phyloP scores from a whole-genome alignment of 2,329 filamentous ascomycete genomes.

The Fusarium tanahbumbuense region DNA sequence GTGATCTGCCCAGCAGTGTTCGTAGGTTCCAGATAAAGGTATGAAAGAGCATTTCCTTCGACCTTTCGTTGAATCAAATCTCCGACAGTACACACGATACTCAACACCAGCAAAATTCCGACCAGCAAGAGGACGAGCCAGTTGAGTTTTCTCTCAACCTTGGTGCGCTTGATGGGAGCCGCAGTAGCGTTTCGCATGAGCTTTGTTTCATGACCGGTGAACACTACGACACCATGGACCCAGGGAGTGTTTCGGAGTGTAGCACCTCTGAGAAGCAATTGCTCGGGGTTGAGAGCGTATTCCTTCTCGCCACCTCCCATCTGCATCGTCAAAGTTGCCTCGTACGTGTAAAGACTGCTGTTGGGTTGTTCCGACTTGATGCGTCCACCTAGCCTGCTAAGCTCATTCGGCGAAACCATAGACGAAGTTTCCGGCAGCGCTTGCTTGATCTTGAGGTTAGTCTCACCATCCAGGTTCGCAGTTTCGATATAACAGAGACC shows the following conservation, averaged over 20 bases:
- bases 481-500: constrained; percentile 99
- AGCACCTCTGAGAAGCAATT: constrained; percentile 90
- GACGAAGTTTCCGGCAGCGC: constrained; percentile 90
- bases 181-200: constrained; percentile 98
- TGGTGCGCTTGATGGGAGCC: constrained; percentile 96
- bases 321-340: constrained; percentile 93
- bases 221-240: constrained; percentile 96
- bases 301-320: constrained; percentile 94
- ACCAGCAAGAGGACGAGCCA: constrained; percentile 91
- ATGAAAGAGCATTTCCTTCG: constrained; percentile 71
- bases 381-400: constrained; percentile 86
- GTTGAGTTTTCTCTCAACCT: constrained; percentile 94
- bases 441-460: constrained; percentile 99
- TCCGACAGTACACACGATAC: constrained; percentile 89
- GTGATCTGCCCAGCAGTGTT: constrained; percentile 67
- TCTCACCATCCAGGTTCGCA: constrained; percentile 96
- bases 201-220: constrained; percentile 94
- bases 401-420: constrained; percentile 86
- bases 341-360: constrained; percentile 97
- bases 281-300: constrained; percentile 87
- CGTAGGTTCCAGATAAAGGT: constrained; percentile 75
- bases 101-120: constrained; percentile 83
- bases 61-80: constrained; percentile 83
- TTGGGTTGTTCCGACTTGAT: constrained; percentile 97
- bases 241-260: constrained; percentile 96